Conservation (phyloP, 495 filamentous ascomycete genomes). For the Penicillium manginii region DNA sequence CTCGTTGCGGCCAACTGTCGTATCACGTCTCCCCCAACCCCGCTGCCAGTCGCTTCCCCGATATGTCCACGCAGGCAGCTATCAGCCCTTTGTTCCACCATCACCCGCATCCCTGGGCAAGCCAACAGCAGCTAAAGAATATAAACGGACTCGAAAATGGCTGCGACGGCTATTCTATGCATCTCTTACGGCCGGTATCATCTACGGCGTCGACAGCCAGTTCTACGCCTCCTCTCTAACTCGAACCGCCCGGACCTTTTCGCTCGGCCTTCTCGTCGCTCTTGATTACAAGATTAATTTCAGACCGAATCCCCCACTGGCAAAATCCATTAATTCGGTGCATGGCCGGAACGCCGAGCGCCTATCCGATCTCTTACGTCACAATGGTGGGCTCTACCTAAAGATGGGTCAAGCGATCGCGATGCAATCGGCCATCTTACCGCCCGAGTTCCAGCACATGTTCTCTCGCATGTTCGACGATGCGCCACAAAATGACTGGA, state of each 20-base stretch:
- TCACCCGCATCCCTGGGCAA: constrained; percentile 78
- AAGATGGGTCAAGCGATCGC: constrained; percentile 99
- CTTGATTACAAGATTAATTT: constrained; percentile 98
- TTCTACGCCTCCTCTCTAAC: constrained; percentile 77
- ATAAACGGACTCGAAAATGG: constrained; percentile 72
- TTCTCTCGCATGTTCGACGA: constrained; percentile 97
- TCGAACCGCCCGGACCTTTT: constrained; percentile 82
- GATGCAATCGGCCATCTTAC: constrained; percentile 94
- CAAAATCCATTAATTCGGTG: constrained; percentile 67
- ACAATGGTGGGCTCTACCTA: constrained; percentile 91
- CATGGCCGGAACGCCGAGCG: constrained; percentile 83
- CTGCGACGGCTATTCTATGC: constrained; percentile 70
- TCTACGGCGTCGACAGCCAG: constrained; percentile 69
- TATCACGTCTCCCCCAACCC: constrained; percentile 11
- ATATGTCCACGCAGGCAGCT: constrained; percentile 42
- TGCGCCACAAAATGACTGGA: constrained; percentile 92
- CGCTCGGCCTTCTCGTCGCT: constrained; percentile 77
- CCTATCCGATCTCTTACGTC: constrained; percentile 73
- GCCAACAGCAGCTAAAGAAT: constrained; percentile 65
- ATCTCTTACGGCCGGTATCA: constrained; percentile 57
- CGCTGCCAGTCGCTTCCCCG: constrained; percentile 18
- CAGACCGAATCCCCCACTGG: constrained; percentile 70
- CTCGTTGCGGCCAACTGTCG: constrained; percentile 26
- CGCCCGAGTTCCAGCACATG: constrained; percentile 93
- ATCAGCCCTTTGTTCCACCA: constrained; percentile 78